phyloP scores from a whole-genome alignment of 768 basidiomycete species.

The Suillus discolor region DNA sequence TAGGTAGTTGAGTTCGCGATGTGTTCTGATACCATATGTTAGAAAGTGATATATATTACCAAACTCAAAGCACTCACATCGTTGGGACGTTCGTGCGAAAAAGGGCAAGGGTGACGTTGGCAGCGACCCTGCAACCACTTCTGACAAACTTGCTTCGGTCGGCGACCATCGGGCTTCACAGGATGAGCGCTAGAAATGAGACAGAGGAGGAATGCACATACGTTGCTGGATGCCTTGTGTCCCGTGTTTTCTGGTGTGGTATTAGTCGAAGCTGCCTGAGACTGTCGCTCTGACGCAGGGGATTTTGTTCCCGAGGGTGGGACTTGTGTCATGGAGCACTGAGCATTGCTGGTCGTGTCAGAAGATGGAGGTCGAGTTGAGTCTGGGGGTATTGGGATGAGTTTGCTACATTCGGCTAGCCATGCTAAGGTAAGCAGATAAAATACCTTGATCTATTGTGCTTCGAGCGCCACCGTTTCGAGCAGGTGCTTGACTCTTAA shows the following conservation, averaged over 20 bases:
- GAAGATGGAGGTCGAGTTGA: neutral
- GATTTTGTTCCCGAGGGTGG: neutral
- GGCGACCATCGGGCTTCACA: neutral
- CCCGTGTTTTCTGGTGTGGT: neutral
- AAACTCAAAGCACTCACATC: neutral
- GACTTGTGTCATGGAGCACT: neutral
- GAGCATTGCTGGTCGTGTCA: neutral
- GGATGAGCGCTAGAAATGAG: neutral
- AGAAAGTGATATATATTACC: neutral
- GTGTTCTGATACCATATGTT: neutral
- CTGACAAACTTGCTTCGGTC: neutral
- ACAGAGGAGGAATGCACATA: neutral
- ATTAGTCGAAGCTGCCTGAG: neutral
- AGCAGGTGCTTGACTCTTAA: neutral
- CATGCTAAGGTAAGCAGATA: neutral
- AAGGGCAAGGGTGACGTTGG: fast-evolving
- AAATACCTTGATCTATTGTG: neutral
- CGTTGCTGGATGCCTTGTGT: neutral
- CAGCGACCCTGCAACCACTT: neutral
- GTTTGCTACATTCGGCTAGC: neutral
- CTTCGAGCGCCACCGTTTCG: neutral
- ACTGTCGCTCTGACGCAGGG: neutral
- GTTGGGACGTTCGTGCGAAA: neutral
- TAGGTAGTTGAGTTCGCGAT: neutral
- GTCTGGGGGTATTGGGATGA: neutral